Evolutionary conservation across 2,329 filamentous ascomycete genomes (phyloP).

Genomic region (Colletotrichum limetticola): DNA sequence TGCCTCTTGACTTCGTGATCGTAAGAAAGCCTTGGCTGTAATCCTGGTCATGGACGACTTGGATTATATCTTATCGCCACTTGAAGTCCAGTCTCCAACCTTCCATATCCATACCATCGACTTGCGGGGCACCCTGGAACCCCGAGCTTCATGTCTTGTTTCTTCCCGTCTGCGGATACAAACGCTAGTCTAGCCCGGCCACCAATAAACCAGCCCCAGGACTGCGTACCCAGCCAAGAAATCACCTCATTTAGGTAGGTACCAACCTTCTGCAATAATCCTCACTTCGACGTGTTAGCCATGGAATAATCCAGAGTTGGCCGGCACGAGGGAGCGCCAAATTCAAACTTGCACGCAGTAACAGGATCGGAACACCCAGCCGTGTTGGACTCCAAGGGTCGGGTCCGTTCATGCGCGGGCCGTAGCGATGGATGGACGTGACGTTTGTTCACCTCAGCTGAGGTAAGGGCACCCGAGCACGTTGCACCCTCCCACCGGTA

Average conservation of each 20-base stretch:
- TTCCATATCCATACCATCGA: not conserved
- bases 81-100: conserved; percentile 6
- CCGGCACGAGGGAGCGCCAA: not conserved
- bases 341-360: not conserved
- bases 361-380: conserved; percentile 8
- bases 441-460: conserved; percentile 18
- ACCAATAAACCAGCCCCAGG: not conserved
- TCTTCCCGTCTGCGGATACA: conserved; percentile 10
- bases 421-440: conserved; percentile 18
- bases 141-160: conserved; percentile 23
- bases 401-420: conserved; percentile 26
- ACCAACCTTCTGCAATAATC: not conserved
- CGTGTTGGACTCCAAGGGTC: conserved; percentile 11
- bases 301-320: not conserved
- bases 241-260: too few species aligned
- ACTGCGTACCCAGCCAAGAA: not conserved
- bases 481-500: not conserved
- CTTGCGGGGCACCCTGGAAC: conserved; percentile 29
- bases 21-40: not conserved
- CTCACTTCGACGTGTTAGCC: not conserved
- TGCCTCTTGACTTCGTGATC: not conserved
- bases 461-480: not conserved
- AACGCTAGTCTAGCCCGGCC: not conserved
- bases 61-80: conserved; percentile 10
- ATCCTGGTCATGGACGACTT: not conserved